phyloP scores from a whole-genome alignment of 305 asterid genomes.

The Caryopteris hybrid region DNA sequence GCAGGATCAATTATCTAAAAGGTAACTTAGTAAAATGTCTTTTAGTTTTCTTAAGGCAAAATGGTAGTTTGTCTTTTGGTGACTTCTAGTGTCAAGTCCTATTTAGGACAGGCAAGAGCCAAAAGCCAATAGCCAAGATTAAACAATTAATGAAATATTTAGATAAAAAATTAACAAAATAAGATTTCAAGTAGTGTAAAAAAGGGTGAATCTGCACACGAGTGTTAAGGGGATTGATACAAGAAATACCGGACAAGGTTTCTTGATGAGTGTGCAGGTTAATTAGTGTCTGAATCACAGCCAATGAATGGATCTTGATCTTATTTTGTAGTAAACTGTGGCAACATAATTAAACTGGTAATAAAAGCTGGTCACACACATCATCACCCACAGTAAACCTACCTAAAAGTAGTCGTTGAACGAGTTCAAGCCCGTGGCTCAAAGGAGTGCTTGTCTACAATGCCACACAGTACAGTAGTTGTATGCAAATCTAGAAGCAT shows the following conservation, averaged over 20 bases:
- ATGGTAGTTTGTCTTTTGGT: too few species aligned
- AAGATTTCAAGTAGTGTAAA: not conserved
- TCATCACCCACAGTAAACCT: conserved; percentile 30
- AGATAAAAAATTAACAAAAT: too few species aligned
- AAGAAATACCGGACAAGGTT: conserved; percentile 41
- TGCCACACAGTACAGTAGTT: conserved; percentile 26
- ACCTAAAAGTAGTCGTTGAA: conserved; percentile 28
- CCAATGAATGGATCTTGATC: too few species aligned
- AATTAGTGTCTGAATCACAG: too few species aligned
- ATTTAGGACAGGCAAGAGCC: not conserved
- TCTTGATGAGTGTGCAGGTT: conserved; percentile 40
- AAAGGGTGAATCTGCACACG: conserved; percentile 44
- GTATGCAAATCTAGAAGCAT: conserved; percentile 39
- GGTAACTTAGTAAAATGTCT: too few species aligned
- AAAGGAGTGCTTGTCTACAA: conserved; percentile 25
- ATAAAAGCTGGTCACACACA: conserved; percentile 24
- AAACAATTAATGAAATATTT: too few species aligned
- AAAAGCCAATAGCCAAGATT: not conserved
- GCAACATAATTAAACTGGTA: conserved; percentile 19
- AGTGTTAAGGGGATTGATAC: conserved; percentile 36
- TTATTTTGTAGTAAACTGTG: conserved; percentile 11
- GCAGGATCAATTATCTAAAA: too few species aligned
- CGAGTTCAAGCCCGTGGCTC: conserved; percentile 46
- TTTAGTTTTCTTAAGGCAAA: too few species aligned
- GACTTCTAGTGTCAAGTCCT: too few species aligned